These are phyloP conservation scores for Alternaria viburni DNA, from an alignment of 2,329 filamentous ascomycete species.

Conservation along the genomic window DNA sequence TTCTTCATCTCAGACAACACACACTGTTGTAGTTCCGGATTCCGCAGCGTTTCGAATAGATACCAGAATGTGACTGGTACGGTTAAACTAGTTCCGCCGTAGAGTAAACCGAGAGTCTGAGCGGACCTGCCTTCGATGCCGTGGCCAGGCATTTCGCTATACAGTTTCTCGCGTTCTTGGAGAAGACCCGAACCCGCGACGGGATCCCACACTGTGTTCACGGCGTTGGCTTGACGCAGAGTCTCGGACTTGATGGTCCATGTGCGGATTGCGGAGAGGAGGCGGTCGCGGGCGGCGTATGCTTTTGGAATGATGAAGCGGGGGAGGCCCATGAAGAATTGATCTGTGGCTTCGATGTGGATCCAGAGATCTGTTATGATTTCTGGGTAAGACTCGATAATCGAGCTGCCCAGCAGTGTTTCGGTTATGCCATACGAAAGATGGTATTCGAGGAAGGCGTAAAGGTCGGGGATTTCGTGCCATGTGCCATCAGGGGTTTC, in stretches of 20 bases:
- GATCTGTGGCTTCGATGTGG: slow-evolving; percentile 21
- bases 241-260: slow-evolving; percentile 11
- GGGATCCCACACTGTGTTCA: slow-evolving; percentile 14
- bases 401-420: slow-evolving; percentile 14
- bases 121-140: slow-evolving; percentile 14
- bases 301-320: slow-evolving; percentile 13
- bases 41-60: slow-evolving; percentile 17
- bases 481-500: background rate
- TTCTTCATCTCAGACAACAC: background rate
- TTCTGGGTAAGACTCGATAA: slow-evolving; percentile 9
- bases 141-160: slow-evolving; percentile 16
- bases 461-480: slow-evolving; percentile 19
- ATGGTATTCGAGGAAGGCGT: slow-evolving; percentile 12
- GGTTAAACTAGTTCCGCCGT: slow-evolving; percentile 19
- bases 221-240: background rate
- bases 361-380: slow-evolving; percentile 21
- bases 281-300: slow-evolving; percentile 17
- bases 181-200: slow-evolving; percentile 15
- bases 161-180: slow-evolving; percentile 24
- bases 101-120: slow-evolving; percentile 22
- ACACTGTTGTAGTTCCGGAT: background rate
- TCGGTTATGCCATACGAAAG: slow-evolving; percentile 12
- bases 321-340: slow-evolving; percentile 20
- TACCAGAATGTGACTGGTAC: slow-evolving; percentile 26
- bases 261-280: slow-evolving; percentile 13